Evolutionary conservation across 371 early-diverging fungal genomes (phyloP), one percentile per base, ranked within the genome.

Genomic region (Mortierella sp.): DNA sequence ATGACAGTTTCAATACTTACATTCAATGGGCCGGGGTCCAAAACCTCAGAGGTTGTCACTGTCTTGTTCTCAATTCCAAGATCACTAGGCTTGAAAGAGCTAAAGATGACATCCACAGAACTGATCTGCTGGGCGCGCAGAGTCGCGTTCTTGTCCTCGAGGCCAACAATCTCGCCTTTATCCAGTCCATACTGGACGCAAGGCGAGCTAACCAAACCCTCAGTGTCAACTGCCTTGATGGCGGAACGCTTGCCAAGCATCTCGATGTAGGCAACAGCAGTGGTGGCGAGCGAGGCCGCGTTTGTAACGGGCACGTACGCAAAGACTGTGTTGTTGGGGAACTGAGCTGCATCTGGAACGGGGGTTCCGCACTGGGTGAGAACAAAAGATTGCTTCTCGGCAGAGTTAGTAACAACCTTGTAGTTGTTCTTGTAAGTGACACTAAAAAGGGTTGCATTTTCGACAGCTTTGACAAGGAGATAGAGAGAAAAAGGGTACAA

Each of bases 361-460:
- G 86, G 84, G 32, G 93, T 86, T 61, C 94, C 92, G 76, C 94
- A 92, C 83, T 92, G 93, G 72, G 90, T 89, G 66, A 94, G 87
- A 19, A 87, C 74, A 45, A 54, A 80, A 9, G 57, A 17, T 45
- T 64, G 57, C 58, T 55, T 66, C 58, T 28, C n/a, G 49, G 58
- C 72, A 32, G 64, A 53, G 56, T 60, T 68, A 60, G 61, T 68
- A 19, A 78, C 61, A 58, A 73, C 73, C 70, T 73, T 72, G 71
- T 58, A 73, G 84, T 87, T 87, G 73, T 90, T 90, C 64, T 85
- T 79, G 83, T 93, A 92, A 47, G 85, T 76, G 65, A 93, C 86
- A 19, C 83, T 75, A 83, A 91, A 91, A 57, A 84, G 81, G 63
- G 72, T 83, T 53, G 84, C 89, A 43, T 85, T 70, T 42, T 88